Percentiles rank a stretch among this genome's conserved stretches.
These are phyloP conservation scores for Uronychia setigera DNA, from an alignment of 73 alveolate species.

Conservation along the genomic window DNA sequence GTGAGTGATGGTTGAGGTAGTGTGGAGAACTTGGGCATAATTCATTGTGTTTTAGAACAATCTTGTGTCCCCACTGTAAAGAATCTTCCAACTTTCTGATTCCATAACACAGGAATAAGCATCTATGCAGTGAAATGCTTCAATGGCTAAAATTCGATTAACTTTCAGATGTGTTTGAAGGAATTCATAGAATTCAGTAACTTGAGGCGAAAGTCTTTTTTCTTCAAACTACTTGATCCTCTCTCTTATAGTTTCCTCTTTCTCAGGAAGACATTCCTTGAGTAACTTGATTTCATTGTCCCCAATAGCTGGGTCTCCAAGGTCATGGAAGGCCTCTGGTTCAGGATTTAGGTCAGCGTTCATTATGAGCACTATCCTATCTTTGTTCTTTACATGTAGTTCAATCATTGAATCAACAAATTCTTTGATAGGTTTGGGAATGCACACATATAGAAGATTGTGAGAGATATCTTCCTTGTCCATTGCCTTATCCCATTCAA, in stretches of 20 bases:
- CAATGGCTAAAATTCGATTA: conserved; percentile 61
- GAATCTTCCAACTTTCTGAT: conserved; percentile 60
- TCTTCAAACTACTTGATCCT: not conserved
- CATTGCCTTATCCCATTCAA: conserved; percentile 75
- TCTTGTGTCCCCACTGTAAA: conserved; percentile 94
- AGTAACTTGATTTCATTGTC: not conserved
- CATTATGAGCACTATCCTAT: conserved; percentile 62
- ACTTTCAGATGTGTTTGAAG: conserved; percentile 15
- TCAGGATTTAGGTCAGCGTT: conserved; percentile 69
- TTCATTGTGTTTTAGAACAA: conserved; percentile 82
- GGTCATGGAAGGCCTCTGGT: conserved; percentile 49
- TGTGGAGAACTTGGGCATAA: conserved; percentile 81
- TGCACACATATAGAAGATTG: conserved; percentile 67
- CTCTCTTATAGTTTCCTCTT: not conserved
- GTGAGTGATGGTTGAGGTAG: too few species aligned
- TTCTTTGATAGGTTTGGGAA: conserved; percentile 82
- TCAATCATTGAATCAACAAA: conserved; percentile 66
- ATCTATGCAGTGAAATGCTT: conserved; percentile 90
- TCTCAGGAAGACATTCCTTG: not conserved
- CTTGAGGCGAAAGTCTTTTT: not conserved
- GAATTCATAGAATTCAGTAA: conserved; percentile 10
- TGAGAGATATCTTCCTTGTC: conserved; percentile 9
- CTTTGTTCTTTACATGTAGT: conserved; percentile 51
- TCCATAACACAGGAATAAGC: conserved; percentile 80
- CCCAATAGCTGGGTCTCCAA: not conserved